These are phyloP conservation scores for Macrotyloma uniflorum DNA, from an alignment of 306 rosid species.

Conservation along the genomic window DNA sequence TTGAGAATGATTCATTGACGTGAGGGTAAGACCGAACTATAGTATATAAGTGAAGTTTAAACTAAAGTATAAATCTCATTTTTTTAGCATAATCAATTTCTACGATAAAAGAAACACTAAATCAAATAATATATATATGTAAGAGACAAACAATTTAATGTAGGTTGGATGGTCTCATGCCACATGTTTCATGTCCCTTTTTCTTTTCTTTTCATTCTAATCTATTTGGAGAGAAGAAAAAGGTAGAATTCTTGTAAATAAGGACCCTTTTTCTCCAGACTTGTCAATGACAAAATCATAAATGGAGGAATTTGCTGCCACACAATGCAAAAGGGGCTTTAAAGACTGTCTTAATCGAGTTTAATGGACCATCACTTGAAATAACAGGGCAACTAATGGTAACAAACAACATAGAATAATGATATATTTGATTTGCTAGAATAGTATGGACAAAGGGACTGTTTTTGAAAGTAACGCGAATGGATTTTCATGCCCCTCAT, in stretches of 20 bases:
- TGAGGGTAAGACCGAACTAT: no score
- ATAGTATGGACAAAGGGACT: conserved; percentile 4
- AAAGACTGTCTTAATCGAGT: conserved; percentile 38
- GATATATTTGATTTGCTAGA: background rate
- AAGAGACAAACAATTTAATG: background rate
- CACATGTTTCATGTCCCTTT: background rate
- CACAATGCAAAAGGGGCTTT: conserved; percentile 38
- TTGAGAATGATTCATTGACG: no score
- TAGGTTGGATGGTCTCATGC: background rate
- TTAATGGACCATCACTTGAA: conserved; percentile 42
- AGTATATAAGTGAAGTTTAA: no score
- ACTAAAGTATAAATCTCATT: no score
- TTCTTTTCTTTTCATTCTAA: background rate
- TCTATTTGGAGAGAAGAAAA: background rate
- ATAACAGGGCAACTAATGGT: conserved; percentile 35
- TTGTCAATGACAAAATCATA: conserved; percentile 25
- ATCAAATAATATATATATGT: background rate
- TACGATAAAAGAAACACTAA: background rate
- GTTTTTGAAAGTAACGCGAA: no score
- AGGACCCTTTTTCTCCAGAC: background rate
- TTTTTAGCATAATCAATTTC: no score
- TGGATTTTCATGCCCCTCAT: background rate
- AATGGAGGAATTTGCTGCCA: conserved; percentile 1
- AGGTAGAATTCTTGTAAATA: background rate
- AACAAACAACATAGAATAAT: conserved; percentile 27